Evolutionary conservation across 768 basidiomycete genomes (phyloP), one percentile per base, ranked within the genome.

Genomic region (Lenzites betulinus): DNA sequence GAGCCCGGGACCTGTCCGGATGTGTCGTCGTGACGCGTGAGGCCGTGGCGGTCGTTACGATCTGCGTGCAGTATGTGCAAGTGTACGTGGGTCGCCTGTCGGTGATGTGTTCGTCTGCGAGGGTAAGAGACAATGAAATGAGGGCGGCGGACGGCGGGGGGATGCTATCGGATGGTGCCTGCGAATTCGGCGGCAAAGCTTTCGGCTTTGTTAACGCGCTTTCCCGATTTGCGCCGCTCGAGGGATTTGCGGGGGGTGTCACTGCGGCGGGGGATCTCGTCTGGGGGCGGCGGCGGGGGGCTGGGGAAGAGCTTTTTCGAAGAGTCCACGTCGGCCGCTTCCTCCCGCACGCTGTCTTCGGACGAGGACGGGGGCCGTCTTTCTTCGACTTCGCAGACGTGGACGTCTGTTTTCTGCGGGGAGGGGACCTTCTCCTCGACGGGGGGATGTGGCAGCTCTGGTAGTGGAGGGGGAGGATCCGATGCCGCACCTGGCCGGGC

Each of bases 341-440:
- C 64, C 51, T 62, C 64, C 64, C 64, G 62, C 12, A 65, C 64
- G 20, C 64, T 52, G 35, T 57, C 64, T 15, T 53, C 60, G 16
- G 49, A 44, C 44, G 35, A 39, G 28, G 53, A 33, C 30, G 30
- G 42, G 20, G 36, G 12, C 2, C 44, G 42, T 16, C 33, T 28
- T 26, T 49, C 51, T 18, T 33, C 33, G 30, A 58, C 35, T 12
- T 57, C 54, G 54, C 57, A 61, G 18, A 61, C 39, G 36, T 62
- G 60, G 47, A 48, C 54, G 54, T 33, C 64, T 58, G 35, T 61
- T 55, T 39, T 58, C 15, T 44, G 57, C 49, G 35, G 52, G 22
- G 25, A 49, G 58, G 35, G 46, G 15, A 18, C 52, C 15, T 38
- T 26, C 46, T 53, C n/a, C 18, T 44, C 61, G 36, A 46, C 30